Base-by-base conservation (phyloP, 139 green algal species). In the Micractinium conductrix region DNA sequence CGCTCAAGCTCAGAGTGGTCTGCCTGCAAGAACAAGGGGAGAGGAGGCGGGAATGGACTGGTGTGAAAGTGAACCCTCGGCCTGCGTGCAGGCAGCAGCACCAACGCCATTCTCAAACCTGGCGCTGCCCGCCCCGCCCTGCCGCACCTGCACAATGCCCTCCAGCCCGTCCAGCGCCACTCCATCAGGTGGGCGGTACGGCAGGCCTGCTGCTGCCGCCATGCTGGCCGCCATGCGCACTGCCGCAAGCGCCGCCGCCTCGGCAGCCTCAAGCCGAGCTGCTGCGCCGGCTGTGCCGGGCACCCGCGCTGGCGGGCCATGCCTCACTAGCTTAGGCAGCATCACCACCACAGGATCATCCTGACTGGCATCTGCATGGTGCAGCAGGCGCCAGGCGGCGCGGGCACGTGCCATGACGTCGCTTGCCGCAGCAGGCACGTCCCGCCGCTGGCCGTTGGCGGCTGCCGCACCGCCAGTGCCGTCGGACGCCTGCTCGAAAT, bases 291-390 rank as follows among this genome's bases (percentile, higher is more conserved):
- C 71, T 38, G 40, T 9, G 21, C 45, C 35, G 21, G 7, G 33
- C 7, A 44, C 8, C 26, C 26, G 65, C 33, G 65, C 33, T 73
- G 65, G 65, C 33, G 12, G 7, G 65, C 8, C 45, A 14, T 30
- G 63, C 37, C 65, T 74, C n/a, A 53, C 67, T 19, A 79, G 44
- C 42, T 37, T 71, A 35, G 70, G 81, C 70, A 81, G 65, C 62
- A 69, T 37, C 9, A 87, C 24, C 19, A 74, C 68, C 5, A 58
- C 53, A 10, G 72, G 40, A 9, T 75, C 72, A 12, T 58, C 12
- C 44, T 40, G n/a, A n/a, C 45, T 35, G 16, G 30, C 22, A 44
- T 33, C 55, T 3, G 82, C 38, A 9, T 58, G 48, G 38, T 75
- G 68, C 72, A 60, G 58, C 17, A 63, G 37, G 48, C 79, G 33